Conservation (phyloP, 108 stramenopile species). For the Schizochytrium sp. region DNA sequence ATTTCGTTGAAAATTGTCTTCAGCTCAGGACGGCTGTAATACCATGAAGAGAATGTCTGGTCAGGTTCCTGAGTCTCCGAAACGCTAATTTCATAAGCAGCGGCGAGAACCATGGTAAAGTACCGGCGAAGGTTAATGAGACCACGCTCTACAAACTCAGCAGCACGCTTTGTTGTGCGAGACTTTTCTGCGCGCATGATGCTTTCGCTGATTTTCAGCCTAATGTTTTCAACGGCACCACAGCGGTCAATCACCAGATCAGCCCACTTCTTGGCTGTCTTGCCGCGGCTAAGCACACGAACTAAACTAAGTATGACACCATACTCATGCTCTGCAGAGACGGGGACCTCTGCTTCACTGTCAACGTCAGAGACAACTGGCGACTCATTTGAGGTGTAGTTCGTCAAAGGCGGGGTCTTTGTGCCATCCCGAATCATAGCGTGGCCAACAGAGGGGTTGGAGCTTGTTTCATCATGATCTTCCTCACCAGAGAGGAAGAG, state of each 20-base stretch:
- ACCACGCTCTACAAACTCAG: conserved; percentile 55
- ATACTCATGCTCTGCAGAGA: background rate
- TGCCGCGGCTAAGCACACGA: conserved; percentile 29
- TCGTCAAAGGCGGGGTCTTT: background rate
- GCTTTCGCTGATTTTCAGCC: conserved; percentile 40
- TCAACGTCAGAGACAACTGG: background rate
- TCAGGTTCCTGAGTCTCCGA: background rate
- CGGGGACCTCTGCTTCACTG: background rate
- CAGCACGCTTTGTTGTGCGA: conserved; percentile 16
- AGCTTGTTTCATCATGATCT: conserved; percentile 6
- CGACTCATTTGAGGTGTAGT: background rate
- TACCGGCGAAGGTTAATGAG: conserved; percentile 54
- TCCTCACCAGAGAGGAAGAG: background rate
- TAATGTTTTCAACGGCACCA: conserved; percentile 57
- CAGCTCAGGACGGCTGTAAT: conserved; percentile 43
- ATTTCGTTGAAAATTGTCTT: conserved; percentile 57
- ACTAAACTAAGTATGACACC: conserved; percentile 52
- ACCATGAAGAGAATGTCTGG: conserved; percentile 34
- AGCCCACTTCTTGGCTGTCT: conserved; percentile 55
- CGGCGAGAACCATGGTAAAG: conserved; percentile 37
- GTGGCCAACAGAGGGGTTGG: background rate
- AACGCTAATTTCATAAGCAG: conserved; percentile 50
- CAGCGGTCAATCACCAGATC: conserved; percentile 56
- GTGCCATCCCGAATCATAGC: background rate
- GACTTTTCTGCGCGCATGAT: conserved; percentile 19